Evolutionary conservation across 345 rosid genomes (phyloP).

Genomic region (Arabidopsis arenosa): DNA sequence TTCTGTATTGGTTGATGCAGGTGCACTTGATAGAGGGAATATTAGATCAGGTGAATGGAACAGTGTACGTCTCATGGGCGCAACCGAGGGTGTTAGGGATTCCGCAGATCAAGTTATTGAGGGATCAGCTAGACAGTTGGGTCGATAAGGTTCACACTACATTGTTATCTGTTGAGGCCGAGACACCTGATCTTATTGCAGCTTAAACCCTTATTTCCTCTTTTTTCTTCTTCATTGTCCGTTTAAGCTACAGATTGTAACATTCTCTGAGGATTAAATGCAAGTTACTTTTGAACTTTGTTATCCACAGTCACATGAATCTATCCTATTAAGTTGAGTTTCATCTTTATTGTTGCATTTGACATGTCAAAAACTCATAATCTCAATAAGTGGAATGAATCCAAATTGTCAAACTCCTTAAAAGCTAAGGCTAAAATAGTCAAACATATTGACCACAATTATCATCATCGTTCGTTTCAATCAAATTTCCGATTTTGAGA

Average conservation of each 20-base stretch:
- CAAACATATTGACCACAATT: background rate
- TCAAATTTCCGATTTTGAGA: background rate
- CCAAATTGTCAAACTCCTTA: background rate
- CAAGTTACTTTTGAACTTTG: slow-evolving; percentile 1
- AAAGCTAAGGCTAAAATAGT: slow-evolving; percentile 7
- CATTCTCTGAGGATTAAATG: slow-evolving; percentile 23
- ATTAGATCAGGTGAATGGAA: slow-evolving; percentile 92
- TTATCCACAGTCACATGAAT: background rate
- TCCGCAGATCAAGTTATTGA: slow-evolving; percentile 83
- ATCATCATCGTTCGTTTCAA: background rate
- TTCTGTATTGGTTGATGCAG: slow-evolving; percentile 47
- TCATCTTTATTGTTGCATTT: background rate
- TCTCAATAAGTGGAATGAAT: background rate
- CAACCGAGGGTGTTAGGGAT: slow-evolving; percentile 97
- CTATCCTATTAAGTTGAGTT: background rate
- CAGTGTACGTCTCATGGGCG: slow-evolving; percentile 93
- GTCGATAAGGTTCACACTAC: slow-evolving; percentile 82
- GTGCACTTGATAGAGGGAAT: slow-evolving; percentile 97
- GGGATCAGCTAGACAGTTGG: slow-evolving; percentile 86
- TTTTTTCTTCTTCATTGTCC: background rate
- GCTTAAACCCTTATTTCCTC: slow-evolving; percentile 35
- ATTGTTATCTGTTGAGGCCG: slow-evolving; percentile 83
- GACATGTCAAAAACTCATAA: background rate
- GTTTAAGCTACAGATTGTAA: slow-evolving; percentile 39
- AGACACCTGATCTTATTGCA: slow-evolving; percentile 95